phyloP scores from a whole-genome alignment of 2,329 filamentous ascomycete genomes.

The Penicillium nordicum region DNA sequence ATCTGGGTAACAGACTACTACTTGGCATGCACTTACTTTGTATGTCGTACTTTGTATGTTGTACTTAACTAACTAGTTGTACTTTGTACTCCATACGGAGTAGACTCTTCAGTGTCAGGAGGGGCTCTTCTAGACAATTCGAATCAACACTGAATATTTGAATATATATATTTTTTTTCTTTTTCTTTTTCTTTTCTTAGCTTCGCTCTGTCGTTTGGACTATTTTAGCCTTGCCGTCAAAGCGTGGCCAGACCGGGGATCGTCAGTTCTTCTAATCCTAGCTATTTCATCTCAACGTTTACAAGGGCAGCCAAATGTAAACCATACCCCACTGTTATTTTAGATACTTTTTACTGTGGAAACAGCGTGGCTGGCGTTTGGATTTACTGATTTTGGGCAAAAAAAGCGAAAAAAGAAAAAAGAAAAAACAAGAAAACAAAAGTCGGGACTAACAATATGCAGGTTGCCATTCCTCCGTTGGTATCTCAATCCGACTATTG shows the following conservation, averaged over 20 bases:
- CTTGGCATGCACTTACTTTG: conserved; percentile 6
- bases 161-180: no score
- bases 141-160: neutral
- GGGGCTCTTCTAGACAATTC: neutral
- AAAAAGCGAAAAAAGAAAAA: neutral
- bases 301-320: neutral
- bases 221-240: conserved; percentile 1
- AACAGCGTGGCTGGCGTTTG: neutral
- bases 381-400: neutral
- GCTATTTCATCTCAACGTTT: neutral
- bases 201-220: conserved; percentile 16
- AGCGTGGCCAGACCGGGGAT: conserved; percentile 6
- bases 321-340: neutral
- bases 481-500: neutral
- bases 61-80: neutral
- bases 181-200: neutral
- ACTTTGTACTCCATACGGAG: neutral
- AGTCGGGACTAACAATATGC: neutral
- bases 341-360: neutral
- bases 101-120: neutral
- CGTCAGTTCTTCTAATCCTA: conserved; percentile 6
- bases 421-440: neutral
- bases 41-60: neutral
- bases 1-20: neutral
- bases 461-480: neutral